These are phyloP conservation scores for Trichocladium uniseriatum DNA, from an alignment of 495 filamentous ascomycete species.

Conservation along the genomic window DNA sequence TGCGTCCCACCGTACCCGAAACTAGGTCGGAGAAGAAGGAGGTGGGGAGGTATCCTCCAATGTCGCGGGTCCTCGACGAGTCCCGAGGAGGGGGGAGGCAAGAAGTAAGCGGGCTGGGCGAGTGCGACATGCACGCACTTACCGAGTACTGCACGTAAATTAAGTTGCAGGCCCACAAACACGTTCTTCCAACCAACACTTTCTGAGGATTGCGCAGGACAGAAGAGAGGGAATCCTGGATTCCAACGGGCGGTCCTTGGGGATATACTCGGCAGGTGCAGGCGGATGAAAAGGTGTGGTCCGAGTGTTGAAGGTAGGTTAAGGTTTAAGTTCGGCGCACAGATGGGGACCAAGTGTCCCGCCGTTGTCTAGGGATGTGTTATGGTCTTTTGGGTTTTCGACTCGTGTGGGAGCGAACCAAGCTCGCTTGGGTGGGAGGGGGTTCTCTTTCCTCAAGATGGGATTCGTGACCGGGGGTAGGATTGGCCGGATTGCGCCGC, in stretches of 20 bases:
- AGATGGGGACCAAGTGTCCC: no score
- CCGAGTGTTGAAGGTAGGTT: no score
- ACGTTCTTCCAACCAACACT: not conserved
- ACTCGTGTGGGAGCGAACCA: constrained; percentile 4
- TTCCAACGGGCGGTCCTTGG: no score
- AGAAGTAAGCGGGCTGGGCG: constrained; percentile 1
- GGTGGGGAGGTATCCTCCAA: constrained; percentile 2
- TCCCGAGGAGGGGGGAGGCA: not conserved
- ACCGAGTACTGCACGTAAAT: constrained; percentile 13
- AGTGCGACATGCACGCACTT: constrained; percentile 22
- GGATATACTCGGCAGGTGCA: not conserved
- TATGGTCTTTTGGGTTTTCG: no score
- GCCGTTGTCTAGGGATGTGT: no score
- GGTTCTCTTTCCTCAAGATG: constrained; percentile 17
- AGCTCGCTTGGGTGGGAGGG: constrained; percentile 1
- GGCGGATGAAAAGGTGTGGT: constrained; percentile 4
- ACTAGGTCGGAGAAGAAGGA: not conserved
- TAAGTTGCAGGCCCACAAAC: constrained; percentile 5
- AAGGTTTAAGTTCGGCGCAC: no score
- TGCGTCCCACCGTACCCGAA: constrained; percentile 8
- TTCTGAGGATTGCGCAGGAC: not conserved
- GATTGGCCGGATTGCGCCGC: constrained; percentile 10
- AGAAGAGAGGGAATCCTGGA: not conserved
- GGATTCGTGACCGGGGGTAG: constrained; percentile 13
- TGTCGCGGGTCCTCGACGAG: not conserved